Conservation (phyloP, 352 stramenopile species). For the Halophytophthora batemanensis region DNA sequence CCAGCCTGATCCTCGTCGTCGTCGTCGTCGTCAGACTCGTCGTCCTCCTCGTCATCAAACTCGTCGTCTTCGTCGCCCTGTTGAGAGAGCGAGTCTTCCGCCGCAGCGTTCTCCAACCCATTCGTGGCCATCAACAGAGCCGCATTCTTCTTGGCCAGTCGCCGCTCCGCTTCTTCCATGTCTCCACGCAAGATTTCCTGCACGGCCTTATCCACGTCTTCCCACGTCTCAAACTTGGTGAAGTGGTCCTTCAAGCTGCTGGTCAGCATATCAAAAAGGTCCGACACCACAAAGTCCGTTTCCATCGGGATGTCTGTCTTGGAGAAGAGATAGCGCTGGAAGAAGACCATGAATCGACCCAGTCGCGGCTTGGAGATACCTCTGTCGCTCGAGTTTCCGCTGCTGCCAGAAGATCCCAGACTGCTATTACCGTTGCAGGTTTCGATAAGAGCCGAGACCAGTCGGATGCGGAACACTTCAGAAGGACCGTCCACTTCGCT, state of each 20-base stretch:
- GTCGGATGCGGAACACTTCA: slow-evolving; percentile 92
- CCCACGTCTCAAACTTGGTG: slow-evolving; percentile 69
- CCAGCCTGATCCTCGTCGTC: slow-evolving; percentile 46
- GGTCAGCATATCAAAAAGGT: slow-evolving; percentile 72
- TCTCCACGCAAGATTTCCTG: slow-evolving; percentile 55
- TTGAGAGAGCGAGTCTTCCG: slow-evolving; percentile 35
- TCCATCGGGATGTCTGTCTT: slow-evolving; percentile 94
- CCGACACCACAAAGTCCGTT: slow-evolving; percentile 89
- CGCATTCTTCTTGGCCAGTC: slow-evolving; percentile 60
- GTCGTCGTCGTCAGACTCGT: slow-evolving; percentile 54
- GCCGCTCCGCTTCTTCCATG: slow-evolving; percentile 65
- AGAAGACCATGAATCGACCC: slow-evolving; percentile 89
- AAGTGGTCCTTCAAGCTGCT: slow-evolving; percentile 66
- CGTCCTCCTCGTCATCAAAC: slow-evolving; percentile 44
- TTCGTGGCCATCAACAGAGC: slow-evolving; percentile 31
- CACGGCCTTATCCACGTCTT: slow-evolving; percentile 62
- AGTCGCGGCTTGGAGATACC: slow-evolving; percentile 84
- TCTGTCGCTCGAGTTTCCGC: slow-evolving; percentile 62
- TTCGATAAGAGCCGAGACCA: slow-evolving; percentile 93
- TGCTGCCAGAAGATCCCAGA: slow-evolving; percentile 3
- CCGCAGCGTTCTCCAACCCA: slow-evolving; percentile 25
- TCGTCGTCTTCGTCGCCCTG: slow-evolving; percentile 41
- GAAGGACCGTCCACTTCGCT: slow-evolving; percentile 88
- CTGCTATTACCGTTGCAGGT: slow-evolving; percentile 51
- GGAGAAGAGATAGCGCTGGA: slow-evolving; percentile 96